Evolutionary conservation across 2,329 filamentous ascomycete genomes (phyloP).

Genomic region (Talaromyces sp.): DNA sequence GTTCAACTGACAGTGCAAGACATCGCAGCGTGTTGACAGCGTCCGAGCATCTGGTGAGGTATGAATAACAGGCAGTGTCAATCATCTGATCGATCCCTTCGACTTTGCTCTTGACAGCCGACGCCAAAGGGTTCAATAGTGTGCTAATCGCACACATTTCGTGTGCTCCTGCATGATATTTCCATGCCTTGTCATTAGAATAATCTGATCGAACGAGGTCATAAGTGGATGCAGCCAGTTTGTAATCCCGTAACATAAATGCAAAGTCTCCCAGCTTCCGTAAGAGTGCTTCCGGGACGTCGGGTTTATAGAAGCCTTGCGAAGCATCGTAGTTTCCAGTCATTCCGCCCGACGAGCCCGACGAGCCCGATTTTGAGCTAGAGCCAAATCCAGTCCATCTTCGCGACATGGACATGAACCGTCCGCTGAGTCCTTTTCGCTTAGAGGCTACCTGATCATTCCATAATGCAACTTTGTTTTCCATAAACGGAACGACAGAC

Average conservation of each 20-base stretch:
- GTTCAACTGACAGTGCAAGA: slow-evolving; percentile 70
- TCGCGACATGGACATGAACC: slow-evolving; percentile 91
- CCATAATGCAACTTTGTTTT: slow-evolving; percentile 84
- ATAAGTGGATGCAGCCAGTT: slow-evolving; percentile 84
- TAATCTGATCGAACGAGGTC: slow-evolving; percentile 86
- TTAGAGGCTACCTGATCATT: slow-evolving; percentile 95
- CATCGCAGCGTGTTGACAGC: slow-evolving; percentile 77
- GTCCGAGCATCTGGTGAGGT: slow-evolving; percentile 75
- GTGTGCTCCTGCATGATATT: slow-evolving; percentile 84
- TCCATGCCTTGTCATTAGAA: slow-evolving; percentile 94
- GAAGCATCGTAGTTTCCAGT: slow-evolving; percentile 68
- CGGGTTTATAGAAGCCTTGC: slow-evolving; percentile 76
- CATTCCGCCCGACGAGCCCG: slow-evolving; percentile 37
- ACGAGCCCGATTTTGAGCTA: slow-evolving; percentile 54
- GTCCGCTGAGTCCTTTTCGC: slow-evolving; percentile 78
- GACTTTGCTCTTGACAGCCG: slow-evolving; percentile 68
- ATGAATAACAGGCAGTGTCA: slow-evolving; percentile 87
- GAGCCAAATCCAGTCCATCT: slow-evolving; percentile 80
- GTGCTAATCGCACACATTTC: slow-evolving; percentile 90
- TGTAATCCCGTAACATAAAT: slow-evolving; percentile 96
- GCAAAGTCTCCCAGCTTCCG: slow-evolving; percentile 90
- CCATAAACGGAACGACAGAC: slow-evolving; percentile 93
- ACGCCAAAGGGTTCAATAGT: slow-evolving; percentile 67
- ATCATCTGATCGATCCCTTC: slow-evolving; percentile 84
- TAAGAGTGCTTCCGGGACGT: slow-evolving; percentile 83